A percentile compares a stretch with the other conserved stretches of the same genome.
phyloP scores from a whole-genome alignment of 129 eudicot genomes.

The Cynara cardunculus region DNA sequence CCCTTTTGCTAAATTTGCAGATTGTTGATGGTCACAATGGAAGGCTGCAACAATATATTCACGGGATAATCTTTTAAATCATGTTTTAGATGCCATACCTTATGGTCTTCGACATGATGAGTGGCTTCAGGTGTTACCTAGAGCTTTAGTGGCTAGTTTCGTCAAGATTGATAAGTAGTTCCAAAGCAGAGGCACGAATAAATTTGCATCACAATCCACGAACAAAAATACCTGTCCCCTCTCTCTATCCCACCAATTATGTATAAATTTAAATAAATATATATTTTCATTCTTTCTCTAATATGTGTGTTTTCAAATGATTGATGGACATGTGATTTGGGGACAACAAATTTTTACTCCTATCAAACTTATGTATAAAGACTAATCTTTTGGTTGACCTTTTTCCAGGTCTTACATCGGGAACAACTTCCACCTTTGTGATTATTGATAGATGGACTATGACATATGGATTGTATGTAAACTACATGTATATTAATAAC shows the following conservation, averaged over 20 bases:
- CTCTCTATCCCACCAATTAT: too few relatives aligned
- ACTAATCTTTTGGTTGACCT: constrained; percentile 1
- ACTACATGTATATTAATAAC: too few relatives aligned
- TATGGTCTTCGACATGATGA: constrained; percentile 65
- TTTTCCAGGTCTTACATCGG: constrained; percentile 61
- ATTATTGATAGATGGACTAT: constrained; percentile 74
- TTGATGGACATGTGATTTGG: background rate
- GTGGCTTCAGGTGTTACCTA: constrained; percentile 81
- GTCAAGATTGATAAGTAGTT: constrained; percentile 78
- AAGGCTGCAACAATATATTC: constrained; percentile 78
- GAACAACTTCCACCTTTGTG: constrained; percentile 86
- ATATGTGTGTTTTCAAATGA: background rate
- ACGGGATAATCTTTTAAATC: constrained; percentile 55
- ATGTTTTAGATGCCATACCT: constrained; percentile 65
- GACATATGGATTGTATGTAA: too few relatives aligned
- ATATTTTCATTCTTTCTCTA: background rate
- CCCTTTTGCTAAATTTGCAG: constrained; percentile 25
- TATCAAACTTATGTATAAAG: background rate
- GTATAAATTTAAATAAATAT: background rate
- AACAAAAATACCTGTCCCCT: too few relatives aligned
- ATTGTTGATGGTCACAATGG: constrained; percentile 86
- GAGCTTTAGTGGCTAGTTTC: constrained; percentile 83
- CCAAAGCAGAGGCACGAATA: constrained; percentile 57
- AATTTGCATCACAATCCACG: background rate
- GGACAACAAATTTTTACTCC: background rate